Evolutionary conservation across 139 green algal genomes (phyloP), one percentile per base, ranked within the genome.

Genomic region (Ettlia oleoabundans): DNA sequence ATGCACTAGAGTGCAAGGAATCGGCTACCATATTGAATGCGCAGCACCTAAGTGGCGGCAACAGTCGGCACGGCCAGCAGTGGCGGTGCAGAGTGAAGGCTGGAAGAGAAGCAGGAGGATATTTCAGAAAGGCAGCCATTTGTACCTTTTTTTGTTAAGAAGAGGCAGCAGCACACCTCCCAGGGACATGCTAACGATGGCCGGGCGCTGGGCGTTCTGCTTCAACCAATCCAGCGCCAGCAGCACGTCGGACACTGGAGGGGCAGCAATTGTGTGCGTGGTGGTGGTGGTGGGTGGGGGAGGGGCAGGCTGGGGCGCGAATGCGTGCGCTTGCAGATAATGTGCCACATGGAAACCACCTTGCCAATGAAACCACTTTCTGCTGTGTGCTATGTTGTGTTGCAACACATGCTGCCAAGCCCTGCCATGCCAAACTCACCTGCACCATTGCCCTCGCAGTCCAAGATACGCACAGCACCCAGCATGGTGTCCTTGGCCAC

Each of bases 401-500:
- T 15, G 47, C 47, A 22, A 32, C 33, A 2, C 22, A 51, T 21
- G 19, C 3, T 37, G 21, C 66, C 38, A 26, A 28, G 35, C n/a
- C n/a, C n/a, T 42, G 9, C 13, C 30, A 8, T n/a, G 2, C 42
- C 13, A 51, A 68, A 37, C 73, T 67, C 73, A 80, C 73, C 73
- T 67, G 78, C 76, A 18, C 88, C 85, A n/a, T 82, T 86, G 30
- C 92, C 92, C 28, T 87, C 68, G 69, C 92, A 96, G 55, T 90
- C 84, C 63, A 96, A 82, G 32, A 86, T 82, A 37, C 86, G 82
- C 73, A 92, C 84, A 68, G 82, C 81, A 62, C 88, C 82, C 28
- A 95, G 58, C 0, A 84, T 89, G 13, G 89, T 89, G 71, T 92
- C 90, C 77, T 94, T 94, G 38, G 92, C 91, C 40, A 95, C 92